These are phyloP conservation scores for Paxillus involutus DNA, from an alignment of 768 basidiomycete genomes.

Conservation along the genomic window DNA sequence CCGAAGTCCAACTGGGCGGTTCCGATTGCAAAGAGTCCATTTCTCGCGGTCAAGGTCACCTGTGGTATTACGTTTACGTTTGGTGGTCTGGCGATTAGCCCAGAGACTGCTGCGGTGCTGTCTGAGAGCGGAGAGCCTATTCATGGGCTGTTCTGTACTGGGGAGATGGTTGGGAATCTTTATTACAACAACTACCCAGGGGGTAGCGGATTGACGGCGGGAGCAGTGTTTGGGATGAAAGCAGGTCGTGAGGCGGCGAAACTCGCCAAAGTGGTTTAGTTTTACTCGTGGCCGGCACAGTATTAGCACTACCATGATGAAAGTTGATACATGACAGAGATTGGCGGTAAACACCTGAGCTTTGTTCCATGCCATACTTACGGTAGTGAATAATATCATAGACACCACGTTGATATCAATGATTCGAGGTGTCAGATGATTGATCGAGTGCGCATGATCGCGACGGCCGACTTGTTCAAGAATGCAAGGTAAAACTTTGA, in stretches of 20 bases:
- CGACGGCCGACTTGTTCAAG: no score
- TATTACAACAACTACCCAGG: slow-evolving; percentile 71
- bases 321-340: no score
- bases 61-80: slow-evolving; percentile 77
- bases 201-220: slow-evolving; percentile 63
- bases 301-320: no score
- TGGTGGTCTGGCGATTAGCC: slow-evolving; percentile 63
- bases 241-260: slow-evolving; percentile 50
- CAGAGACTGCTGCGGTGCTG: slow-evolving; percentile 51
- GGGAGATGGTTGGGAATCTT: slow-evolving; percentile 67
- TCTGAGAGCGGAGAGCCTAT: slow-evolving; percentile 42
- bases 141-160: slow-evolving; percentile 59
- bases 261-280: background rate
- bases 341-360: no score
- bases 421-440: no score
- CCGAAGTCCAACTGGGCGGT: slow-evolving; percentile 74
- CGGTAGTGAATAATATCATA: no score
- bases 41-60: slow-evolving; percentile 64
- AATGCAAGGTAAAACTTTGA: no score
- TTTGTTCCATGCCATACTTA: no score
- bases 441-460: no score
- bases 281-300: no score
- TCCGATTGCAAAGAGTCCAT: slow-evolving; percentile 49
- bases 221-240: slow-evolving; percentile 63
- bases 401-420: no score